Base-by-base conservation (phyloP, 2,329 filamentous ascomycete species). In the Cladosporium halotolerans region DNA sequence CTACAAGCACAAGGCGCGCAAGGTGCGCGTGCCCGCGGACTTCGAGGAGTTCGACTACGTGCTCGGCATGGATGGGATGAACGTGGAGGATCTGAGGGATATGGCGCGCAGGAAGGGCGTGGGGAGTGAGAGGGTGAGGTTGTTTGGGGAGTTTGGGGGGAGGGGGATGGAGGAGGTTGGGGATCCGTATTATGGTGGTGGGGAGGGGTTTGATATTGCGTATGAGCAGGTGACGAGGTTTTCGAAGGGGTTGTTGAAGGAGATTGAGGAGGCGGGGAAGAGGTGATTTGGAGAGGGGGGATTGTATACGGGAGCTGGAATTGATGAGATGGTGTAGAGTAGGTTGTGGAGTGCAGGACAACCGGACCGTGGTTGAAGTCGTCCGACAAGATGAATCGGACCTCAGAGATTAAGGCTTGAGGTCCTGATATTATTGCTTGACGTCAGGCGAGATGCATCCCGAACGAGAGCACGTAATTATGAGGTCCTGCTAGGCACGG, bases 131-230 rank as follows among this genome's bases (percentile, higher is more conserved):
- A 58, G 71, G 63, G 53, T 74, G 57, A 55, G 70, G 77, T 73
- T 97, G 45, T 97, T 93, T 73, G 93, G 93, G 32, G 86, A 91
- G 62, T 90, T 88, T 64, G 87, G 86, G 3, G 81, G 75, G 33
- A 80, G 67, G 62, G 57, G 54, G 14, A 77, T 79, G 16, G 88
- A 96, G 73, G 79, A 88, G 45, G 84, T 96, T 8, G 76, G 81
- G 55, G 93, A 97, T 69, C 93, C 93, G 11, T 99, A 97, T 73
- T 97, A 97, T 69, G 90, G 89, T n/a, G 89, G 82, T 10, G 73
- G 76, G 3, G 80, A 88, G 61, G 90, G 89, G 2, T 97, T 97
- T 66, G 82, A 86, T 63, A 81, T 79, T 65, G 89, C 90, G n/a
- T 97, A 87, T 71, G 83, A 92, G 72, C 91, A 96, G 76, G 85